Evolutionary conservation across 2,329 filamentous ascomycete species (phyloP).

Genomic region (Leptographium radiaticola): DNA sequence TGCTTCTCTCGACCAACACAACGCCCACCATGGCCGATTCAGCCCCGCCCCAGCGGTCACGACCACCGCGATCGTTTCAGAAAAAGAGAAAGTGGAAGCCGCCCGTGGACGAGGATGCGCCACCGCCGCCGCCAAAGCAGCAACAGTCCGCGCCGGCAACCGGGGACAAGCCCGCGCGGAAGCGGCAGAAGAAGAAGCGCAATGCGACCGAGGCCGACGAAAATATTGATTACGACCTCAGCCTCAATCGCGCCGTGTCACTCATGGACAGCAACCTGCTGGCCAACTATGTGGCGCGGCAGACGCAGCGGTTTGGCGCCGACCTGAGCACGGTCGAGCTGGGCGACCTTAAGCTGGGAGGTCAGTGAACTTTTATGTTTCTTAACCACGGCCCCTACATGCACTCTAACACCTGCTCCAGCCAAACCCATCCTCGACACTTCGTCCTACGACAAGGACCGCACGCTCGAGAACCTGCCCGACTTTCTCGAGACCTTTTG

Average conservation of each 20-base stretch:
- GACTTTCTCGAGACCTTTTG: conserved; percentile 61
- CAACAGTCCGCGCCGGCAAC: neutral
- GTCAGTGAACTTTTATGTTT: conserved; percentile 27
- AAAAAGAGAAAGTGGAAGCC: neutral
- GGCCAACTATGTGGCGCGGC: conserved; percentile 74
- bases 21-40: neutral
- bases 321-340: conserved; percentile 76
- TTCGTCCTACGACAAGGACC: conserved; percentile 48
- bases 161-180: neutral
- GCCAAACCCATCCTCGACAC: conserved; percentile 58
- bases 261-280: conserved; percentile 73
- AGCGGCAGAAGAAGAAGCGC: conserved; percentile 6
- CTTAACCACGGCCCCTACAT: neutral
- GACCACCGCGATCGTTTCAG: neutral
- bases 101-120: neutral
- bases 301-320: conserved; percentile 62
- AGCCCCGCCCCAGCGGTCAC: neutral
- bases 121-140: neutral
- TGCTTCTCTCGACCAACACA: neutral
- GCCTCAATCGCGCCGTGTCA: conserved; percentile 67
- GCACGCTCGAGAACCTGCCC: conserved; percentile 61
- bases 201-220: conserved; percentile 24
- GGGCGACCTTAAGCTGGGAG: conserved; percentile 66
- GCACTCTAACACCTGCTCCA: neutral
- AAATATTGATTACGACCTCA: conserved; percentile 52